Evolutionary conservation across 371 early-diverging fungal species (phyloP).

Genomic region (Capillidium heterosporum): DNA sequence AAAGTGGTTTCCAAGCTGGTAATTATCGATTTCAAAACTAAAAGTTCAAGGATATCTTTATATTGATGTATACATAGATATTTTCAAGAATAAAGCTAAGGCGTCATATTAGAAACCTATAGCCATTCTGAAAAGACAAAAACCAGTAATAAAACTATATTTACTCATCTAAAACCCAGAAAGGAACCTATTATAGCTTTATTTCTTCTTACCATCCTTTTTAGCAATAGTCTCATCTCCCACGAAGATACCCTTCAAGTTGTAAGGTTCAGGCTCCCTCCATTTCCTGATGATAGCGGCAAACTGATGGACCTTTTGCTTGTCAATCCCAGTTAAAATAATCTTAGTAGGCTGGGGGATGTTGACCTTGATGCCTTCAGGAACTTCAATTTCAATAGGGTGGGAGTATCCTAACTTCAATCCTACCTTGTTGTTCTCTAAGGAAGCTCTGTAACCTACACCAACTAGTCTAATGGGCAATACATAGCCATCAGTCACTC

Average conservation of each 20-base stretch:
- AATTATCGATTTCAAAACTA: too few species aligned
- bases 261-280: constrained; percentile 94
- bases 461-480: constrained; percentile 74
- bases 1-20: too few species aligned
- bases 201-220: constrained; percentile 91
- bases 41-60: too few species aligned
- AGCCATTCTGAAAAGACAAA: too few species aligned
- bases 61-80: too few species aligned
- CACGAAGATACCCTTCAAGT: constrained; percentile 96
- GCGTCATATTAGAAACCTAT: too few species aligned
- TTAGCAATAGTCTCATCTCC: constrained; percentile 92
- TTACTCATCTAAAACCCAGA: too few species aligned
- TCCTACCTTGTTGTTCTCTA: constrained; percentile 48
- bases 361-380: constrained; percentile 52
- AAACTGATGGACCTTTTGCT: constrained; percentile 64
- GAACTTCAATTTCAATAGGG: constrained; percentile 58
- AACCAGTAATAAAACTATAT: too few species aligned
- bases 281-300: constrained; percentile 81
- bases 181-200: constrained; percentile 16
- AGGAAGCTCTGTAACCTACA: constrained; percentile 81
- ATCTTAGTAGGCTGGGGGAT: constrained; percentile 78
- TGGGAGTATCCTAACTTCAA: constrained; percentile 85
- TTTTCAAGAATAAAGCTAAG: too few species aligned
- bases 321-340: constrained; percentile 56
- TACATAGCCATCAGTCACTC: constrained; percentile 80